Conservation (phyloP, 805 yeast species). For the Myxozyma neotropica region DNA sequence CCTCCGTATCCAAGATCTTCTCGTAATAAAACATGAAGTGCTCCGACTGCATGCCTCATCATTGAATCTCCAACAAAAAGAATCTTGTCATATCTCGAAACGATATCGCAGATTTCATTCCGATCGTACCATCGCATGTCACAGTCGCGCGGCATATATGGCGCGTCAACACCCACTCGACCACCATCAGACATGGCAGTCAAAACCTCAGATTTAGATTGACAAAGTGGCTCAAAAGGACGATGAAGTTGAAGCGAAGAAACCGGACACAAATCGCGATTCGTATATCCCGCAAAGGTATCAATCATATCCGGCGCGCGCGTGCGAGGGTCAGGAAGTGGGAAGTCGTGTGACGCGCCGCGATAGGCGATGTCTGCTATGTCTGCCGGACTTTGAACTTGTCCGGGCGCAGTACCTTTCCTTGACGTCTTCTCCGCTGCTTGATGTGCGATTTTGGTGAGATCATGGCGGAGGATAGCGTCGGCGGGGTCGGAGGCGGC, state of each 20-base stretch:
- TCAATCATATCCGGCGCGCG: conserved; percentile 24
- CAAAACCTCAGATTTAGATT: conserved; percentile 15
- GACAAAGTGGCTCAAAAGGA: conserved; percentile 33
- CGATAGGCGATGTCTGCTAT: conserved; percentile 20
- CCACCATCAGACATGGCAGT: conserved; percentile 34
- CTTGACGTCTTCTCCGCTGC: neutral
- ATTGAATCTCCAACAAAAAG: conserved; percentile 32
- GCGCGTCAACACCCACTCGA: conserved; percentile 32
- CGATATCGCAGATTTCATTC: conserved; percentile 27
- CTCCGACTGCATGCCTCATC: conserved; percentile 36
- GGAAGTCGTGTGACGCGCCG: conserved; percentile 21
- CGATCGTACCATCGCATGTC: conserved; percentile 35
- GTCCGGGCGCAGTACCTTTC: conserved; percentile 10
- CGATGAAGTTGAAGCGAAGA: conserved; percentile 33
- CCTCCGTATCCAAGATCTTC: conserved; percentile 34
- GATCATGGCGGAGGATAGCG: conserved; percentile 17
- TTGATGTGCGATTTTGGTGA: conserved; percentile 6
- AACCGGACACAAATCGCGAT: conserved; percentile 19
- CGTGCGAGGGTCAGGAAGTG: conserved; percentile 20
- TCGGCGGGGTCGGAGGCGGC: conserved; percentile 5
- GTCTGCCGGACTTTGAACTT: neutral
- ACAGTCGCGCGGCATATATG: conserved; percentile 34
- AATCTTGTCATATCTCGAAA: conserved; percentile 26
- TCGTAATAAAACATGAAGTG: conserved; percentile 30
- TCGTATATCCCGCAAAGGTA: conserved; percentile 28